Evolutionary conservation across 768 basidiomycete species (phyloP).

Genomic region (Suillus discolor): DNA sequence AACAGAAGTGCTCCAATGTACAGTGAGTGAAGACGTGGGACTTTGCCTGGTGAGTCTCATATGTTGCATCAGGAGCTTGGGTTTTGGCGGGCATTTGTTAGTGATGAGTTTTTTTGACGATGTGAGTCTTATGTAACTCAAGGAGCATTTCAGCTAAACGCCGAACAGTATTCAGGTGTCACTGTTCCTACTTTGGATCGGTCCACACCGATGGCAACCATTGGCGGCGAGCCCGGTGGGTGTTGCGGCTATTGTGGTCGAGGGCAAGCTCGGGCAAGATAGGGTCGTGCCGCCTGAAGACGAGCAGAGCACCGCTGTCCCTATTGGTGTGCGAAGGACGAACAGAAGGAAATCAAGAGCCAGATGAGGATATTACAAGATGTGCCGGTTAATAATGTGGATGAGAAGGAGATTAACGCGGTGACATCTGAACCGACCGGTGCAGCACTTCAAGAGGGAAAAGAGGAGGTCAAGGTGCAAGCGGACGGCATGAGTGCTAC

Average conservation of each 20-base stretch:
- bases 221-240: constrained; percentile 56
- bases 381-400: constrained; percentile 13
- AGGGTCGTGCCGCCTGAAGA: constrained; percentile 15
- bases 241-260: constrained; percentile 56
- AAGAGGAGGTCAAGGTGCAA: constrained; percentile 13
- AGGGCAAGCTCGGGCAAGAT: constrained; percentile 38
- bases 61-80: background rate
- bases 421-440: constrained; percentile 11
- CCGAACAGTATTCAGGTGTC: constrained; percentile 45
- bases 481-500: constrained; percentile 1
- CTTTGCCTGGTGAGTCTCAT: constrained; percentile 72
- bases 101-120: constrained; percentile 70
- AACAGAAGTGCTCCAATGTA: constrained; percentile 67
- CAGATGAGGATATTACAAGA: constrained; percentile 20
- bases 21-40: constrained; percentile 96
- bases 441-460: background rate
- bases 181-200: constrained; percentile 42
- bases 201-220: constrained; percentile 43
- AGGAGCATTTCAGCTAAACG: background rate
- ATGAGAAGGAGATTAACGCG: constrained; percentile 41
- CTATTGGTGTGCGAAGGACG: constrained; percentile 49
- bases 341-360: constrained; percentile 52
- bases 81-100: constrained; percentile 25
- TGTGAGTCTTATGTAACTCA: constrained; percentile 44
- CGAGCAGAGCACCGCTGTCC: constrained; percentile 39